phyloP scores from a whole-genome alignment of 345 rosid species.

The Eucalyptus globulus region DNA sequence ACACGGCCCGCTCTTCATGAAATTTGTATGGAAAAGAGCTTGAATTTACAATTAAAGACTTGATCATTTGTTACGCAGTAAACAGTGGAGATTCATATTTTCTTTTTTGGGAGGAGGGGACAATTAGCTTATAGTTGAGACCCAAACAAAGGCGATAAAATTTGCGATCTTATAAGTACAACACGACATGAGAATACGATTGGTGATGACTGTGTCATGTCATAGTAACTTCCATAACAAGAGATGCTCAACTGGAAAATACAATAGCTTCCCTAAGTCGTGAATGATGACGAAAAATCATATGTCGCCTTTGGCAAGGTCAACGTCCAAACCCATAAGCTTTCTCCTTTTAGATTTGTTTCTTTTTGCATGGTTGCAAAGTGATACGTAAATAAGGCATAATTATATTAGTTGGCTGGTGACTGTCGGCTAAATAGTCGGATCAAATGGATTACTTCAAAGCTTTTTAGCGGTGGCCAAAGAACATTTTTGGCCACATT shows the following conservation, averaged over 20 bases:
- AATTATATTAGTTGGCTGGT: not conserved
- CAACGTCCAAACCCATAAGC: not conserved
- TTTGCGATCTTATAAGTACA: too few species aligned
- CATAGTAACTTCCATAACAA: not conserved
- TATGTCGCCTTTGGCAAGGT: not conserved
- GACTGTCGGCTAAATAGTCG: not conserved
- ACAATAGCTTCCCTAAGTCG: not conserved
- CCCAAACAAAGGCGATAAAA: not conserved
- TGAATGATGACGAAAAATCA: too few species aligned
- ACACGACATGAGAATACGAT: not conserved
- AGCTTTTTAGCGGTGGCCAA: not conserved
- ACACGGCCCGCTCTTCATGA: too few species aligned
- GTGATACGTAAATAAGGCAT: not conserved
- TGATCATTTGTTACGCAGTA: not conserved
- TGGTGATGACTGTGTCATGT: too few species aligned
- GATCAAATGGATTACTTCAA: not conserved
- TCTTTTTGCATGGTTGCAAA: not conserved
- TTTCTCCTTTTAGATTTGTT: not conserved
- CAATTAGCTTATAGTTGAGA: too few species aligned
- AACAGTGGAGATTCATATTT: not conserved
- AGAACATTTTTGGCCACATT: too few species aligned
- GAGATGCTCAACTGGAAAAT: not conserved
- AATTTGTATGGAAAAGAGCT: not conserved
- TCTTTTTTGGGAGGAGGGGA: not conserved
- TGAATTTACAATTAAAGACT: not conserved